Percentiles rank a stretch among this genome's conserved stretches.
Evolutionary conservation across 768 basidiomycete genomes (phyloP).

Genomic region (Filobasidium floriforme): DNA sequence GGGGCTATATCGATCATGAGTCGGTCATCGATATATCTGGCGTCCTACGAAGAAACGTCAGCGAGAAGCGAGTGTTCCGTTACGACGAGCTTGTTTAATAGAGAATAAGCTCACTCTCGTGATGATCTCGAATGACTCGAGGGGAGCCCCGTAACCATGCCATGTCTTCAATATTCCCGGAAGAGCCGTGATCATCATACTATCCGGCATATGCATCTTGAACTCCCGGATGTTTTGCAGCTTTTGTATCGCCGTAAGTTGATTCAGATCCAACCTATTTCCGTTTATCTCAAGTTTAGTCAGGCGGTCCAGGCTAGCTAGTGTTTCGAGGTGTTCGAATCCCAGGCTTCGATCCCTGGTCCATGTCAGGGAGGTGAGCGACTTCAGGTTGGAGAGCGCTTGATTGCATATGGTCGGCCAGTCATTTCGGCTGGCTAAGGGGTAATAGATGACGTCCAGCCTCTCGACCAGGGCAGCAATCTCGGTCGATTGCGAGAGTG

Average conservation of each 20-base stretch:
- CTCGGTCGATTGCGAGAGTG: slow-evolving; percentile 4
- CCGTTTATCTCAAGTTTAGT: slow-evolving; percentile 23
- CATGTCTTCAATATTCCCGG: background rate
- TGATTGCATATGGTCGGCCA: background rate
- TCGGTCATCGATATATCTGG: slow-evolving; percentile 12
- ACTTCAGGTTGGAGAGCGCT: slow-evolving; percentile 16
- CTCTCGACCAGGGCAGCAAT: slow-evolving; percentile 11
- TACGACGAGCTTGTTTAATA: background rate
- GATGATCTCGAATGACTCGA: slow-evolving; percentile 17
- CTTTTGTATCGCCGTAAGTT: slow-evolving; percentile 10
- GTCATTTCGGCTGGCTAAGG: slow-evolving; percentile 2
- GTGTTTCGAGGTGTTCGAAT: background rate
- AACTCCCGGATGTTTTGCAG: slow-evolving; percentile 16
- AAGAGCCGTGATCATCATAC: slow-evolving; percentile 2
- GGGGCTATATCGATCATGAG: slow-evolving; percentile 14
- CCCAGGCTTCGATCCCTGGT: slow-evolving; percentile 4
- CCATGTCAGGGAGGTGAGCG: slow-evolving; percentile 19
- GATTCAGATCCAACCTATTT: slow-evolving; percentile 9
- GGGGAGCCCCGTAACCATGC: background rate
- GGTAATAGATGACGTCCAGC: slow-evolving; percentile 22
- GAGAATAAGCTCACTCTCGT: slow-evolving; percentile 9
- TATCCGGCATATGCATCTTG: slow-evolving; percentile 16
- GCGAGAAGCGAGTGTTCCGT: background rate
- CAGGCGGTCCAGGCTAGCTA: slow-evolving; percentile 5
- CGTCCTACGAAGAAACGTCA: slow-evolving; percentile 13